Evolutionary conservation across 164 flowering plant genomes (phyloP), one percentile per base, ranked within the genome.

Genomic region (Vitis labrusca): DNA sequence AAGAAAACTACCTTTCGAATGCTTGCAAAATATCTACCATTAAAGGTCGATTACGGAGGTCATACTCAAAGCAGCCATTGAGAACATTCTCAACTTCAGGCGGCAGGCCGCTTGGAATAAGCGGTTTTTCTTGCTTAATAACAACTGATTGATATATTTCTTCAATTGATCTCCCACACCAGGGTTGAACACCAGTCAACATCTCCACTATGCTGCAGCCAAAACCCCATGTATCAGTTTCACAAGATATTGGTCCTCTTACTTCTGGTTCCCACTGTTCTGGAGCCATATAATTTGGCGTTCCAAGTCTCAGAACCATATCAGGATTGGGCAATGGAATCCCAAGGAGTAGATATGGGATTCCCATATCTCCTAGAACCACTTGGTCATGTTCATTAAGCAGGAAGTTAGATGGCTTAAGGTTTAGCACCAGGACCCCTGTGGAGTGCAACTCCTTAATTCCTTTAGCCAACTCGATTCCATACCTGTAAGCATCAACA

Each of bases 161-260:
- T 44, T 84, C 85, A 14, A 79, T 77, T 12, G 97, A 89, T 76
- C 48, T 88, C 52, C 97, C 97, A 81, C 66, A 75, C 97, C 97
- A 92, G 49, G 98, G 97, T 47, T 78, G 88, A 63, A 76, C 70
- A 16, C 98, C 97, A 68, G 86, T 92, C 71, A 91, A 72, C 95
- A 94, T 92, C 81, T 94, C 98, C 27, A 92, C 77, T 67, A 92
- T 79, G 79, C 90, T 83, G 85, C 98, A 94, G 0, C 85, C 98
- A 81, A 91, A 94, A 49, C 97, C 98, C 98, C 98, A 94, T 10
- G 97, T 85, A 74, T 92, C 98, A 10, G 93, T 89, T 83, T 94
- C 97, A 76, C 81, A 83, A 16, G 97, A 85, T 75, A 94, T 68
- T 59, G 98, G 98, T 61, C 98, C 98, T 79, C 91, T 86, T 66